These are phyloP conservation scores for Planoprotostelium fungivorum DNA, from an alignment of 78 protist genomes.

Conservation along the genomic window DNA sequence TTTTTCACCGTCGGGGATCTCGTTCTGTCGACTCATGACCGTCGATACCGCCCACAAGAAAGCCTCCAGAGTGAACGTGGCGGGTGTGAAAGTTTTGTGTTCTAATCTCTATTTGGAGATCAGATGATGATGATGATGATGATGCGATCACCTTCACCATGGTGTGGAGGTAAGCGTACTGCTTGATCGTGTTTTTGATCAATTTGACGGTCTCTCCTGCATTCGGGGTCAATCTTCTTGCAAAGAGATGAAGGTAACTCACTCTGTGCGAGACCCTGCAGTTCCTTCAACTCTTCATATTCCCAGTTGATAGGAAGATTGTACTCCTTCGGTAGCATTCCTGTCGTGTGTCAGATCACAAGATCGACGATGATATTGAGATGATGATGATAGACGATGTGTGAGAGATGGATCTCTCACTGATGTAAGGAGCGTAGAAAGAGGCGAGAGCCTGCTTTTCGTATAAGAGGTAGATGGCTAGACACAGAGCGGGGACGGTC, in stretches of 20 bases:
- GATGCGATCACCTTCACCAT: background rate
- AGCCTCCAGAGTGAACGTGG: constrained; percentile 27
- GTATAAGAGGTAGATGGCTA: background rate
- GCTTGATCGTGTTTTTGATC: background rate
- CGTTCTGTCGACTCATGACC: constrained; percentile 42
- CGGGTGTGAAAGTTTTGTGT: constrained; percentile 1
- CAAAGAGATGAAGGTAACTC: too few relatives aligned
- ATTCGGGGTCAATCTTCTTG: too few relatives aligned
- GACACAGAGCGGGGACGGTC: background rate
- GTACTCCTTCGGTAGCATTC: background rate
- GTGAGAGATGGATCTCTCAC: background rate
- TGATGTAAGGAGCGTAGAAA: background rate
- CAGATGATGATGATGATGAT: background rate
- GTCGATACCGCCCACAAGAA: constrained; percentile 41
- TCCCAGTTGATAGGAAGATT: background rate
- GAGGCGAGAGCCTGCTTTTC: background rate
- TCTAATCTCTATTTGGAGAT: background rate
- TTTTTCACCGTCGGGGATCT: constrained; percentile 6
- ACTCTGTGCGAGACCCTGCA: background rate
- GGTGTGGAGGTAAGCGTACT: background rate
- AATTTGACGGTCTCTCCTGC: background rate
- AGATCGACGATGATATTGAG: too few relatives aligned
- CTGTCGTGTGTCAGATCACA: too few relatives aligned
- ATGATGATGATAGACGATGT: background rate
- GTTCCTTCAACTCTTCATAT: background rate